phyloP scores from a whole-genome alignment of 345 rosid genomes.

The Sisymbrium altissimum region DNA sequence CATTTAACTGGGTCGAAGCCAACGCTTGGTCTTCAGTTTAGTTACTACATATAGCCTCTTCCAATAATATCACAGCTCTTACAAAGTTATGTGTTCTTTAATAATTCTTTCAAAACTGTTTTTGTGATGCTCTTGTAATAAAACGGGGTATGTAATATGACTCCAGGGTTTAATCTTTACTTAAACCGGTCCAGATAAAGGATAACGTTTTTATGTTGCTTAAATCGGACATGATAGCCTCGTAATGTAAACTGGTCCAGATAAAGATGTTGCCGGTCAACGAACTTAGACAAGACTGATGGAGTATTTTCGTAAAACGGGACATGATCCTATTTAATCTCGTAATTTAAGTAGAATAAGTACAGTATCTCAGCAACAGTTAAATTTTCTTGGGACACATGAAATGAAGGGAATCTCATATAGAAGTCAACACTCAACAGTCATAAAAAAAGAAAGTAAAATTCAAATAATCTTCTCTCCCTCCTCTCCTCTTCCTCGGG shows the following conservation, averaged over 20 bases:
- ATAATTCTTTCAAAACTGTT: background rate
- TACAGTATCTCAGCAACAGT: background rate
- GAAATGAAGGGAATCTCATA: no score
- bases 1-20: constrained; percentile 84
- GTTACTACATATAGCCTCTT: background rate
- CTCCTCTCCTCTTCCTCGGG: background rate
- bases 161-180: no score
- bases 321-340: no score
- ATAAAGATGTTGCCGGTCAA: no score
- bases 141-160: constrained; percentile 1
- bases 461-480: background rate
- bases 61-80: background rate
- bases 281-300: no score
- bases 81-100: background rate
- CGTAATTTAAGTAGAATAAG: background rate
- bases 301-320: no score
- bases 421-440: no score
- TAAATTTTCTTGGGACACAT: background rate
- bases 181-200: no score
- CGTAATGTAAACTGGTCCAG: no score
- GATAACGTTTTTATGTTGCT: no score
- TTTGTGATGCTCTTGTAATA: constrained; percentile 10
- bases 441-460: no score
- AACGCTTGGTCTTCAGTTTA: constrained; percentile 70
- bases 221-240: no score